Evolutionary conservation across 768 basidiomycete species (phyloP).

Genomic region (Boletus rubropictus): DNA sequence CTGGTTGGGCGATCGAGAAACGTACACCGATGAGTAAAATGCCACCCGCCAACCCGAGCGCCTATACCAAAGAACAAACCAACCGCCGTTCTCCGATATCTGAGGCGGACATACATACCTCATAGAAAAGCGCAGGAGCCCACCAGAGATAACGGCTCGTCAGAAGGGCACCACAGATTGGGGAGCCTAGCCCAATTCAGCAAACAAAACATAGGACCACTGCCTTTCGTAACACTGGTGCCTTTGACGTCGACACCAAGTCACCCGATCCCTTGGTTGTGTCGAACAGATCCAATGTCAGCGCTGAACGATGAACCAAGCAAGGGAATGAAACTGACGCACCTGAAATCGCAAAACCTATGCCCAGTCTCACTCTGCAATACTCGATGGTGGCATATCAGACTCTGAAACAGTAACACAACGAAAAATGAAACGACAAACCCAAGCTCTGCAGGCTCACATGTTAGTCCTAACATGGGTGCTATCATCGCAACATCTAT

Average conservation of each 20-base stretch:
- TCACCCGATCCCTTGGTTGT: constrained; percentile 21
- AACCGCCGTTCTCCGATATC: background rate
- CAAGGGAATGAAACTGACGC: constrained; percentile 5
- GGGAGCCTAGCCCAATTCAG: constrained; percentile 39
- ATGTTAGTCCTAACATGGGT: constrained; percentile 43
- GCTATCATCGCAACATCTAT: constrained; percentile 37
- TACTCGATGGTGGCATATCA: background rate
- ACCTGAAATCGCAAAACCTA: constrained; percentile 43
- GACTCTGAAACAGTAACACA: background rate
- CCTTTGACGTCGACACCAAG: background rate
- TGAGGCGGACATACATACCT: constrained; percentile 24
- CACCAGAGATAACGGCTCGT: constrained; percentile 49
- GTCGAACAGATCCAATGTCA: background rate
- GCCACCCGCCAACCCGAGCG: constrained; percentile 2
- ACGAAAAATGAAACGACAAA: constrained; percentile 13
- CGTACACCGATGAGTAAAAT: constrained; percentile 14
- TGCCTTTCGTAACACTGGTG: background rate
- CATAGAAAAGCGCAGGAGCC: constrained; percentile 50
- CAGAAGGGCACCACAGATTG: constrained; percentile 53
- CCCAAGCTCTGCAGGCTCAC: constrained; percentile 48
- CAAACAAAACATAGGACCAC: constrained; percentile 14
- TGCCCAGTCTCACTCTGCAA: constrained; percentile 36
- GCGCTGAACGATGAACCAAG: background rate
- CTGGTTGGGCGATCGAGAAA: background rate
- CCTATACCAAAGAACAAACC: constrained; percentile 1